Conservation (phyloP, 148 eudicot species). For the Chenopodium album region DNA sequence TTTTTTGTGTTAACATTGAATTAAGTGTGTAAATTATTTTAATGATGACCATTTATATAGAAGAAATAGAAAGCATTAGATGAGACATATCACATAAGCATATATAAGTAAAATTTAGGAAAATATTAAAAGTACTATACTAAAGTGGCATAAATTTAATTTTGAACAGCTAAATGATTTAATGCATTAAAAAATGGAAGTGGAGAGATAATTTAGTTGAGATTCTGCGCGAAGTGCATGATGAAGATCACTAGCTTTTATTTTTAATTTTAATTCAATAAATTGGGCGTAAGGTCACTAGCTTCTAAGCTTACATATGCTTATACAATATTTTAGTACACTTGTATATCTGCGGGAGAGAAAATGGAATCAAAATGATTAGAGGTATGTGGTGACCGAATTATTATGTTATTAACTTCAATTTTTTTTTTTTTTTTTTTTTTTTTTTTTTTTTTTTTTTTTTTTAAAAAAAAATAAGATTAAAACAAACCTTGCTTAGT, state of each 20-base stretch:
- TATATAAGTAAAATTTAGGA: not conserved
- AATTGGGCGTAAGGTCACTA: not conserved
- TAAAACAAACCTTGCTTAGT: slow-evolving; percentile 5
- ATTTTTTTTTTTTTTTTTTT: not conserved
- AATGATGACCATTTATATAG: not conserved
- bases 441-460: not conserved
- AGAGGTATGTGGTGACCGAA: slow-evolving; percentile 16
- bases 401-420: not conserved
- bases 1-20: too few species aligned
- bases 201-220: slow-evolving; percentile 8
- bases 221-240: slow-evolving; percentile 22
- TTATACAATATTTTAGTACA: not conserved
- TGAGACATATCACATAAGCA: not conserved
- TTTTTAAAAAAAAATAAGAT: not conserved
- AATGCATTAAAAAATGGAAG: slow-evolving; percentile 9
- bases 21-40: too few species aligned
- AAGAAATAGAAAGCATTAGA: not conserved
- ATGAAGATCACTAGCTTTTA: slow-evolving; percentile 20
- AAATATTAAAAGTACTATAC: slow-evolving; percentile 9
- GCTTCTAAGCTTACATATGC: too few species aligned
- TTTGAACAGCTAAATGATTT: slow-evolving; percentile 14
- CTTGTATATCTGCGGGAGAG: slow-evolving; percentile 19
- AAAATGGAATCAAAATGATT: slow-evolving; percentile 22
- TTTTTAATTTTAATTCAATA: not conserved
- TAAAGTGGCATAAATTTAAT: slow-evolving; percentile 5